Evolutionary conservation across 1,284 basidiomycete species (phyloP).

Genomic region (Ganoderma sinense): DNA sequence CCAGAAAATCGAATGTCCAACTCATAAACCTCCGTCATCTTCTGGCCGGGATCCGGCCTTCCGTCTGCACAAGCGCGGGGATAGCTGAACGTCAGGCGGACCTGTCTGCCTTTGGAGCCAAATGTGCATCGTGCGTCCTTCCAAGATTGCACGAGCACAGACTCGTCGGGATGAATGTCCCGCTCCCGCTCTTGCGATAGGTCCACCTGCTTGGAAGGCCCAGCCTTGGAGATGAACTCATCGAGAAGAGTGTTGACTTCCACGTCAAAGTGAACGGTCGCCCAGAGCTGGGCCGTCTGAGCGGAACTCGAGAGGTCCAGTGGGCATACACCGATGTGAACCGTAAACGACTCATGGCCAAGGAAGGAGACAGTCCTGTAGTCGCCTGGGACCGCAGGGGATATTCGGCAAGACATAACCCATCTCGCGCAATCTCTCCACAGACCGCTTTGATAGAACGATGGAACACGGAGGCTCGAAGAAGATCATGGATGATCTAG

Average conservation of each 20-base stretch:
- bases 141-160: conserved; percentile 27
- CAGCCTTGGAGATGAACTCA: not conserved
- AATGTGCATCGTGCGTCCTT: conserved; percentile 20
- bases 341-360: conserved; percentile 24
- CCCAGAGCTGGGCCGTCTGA: conserved; percentile 26
- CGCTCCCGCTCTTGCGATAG: not conserved
- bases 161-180: conserved; percentile 22
- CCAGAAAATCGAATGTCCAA: conserved; percentile 25
- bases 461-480: conserved; percentile 29
- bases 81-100: conserved; percentile 26
- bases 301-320: conserved; percentile 16
- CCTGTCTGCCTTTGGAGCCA: conserved; percentile 14
- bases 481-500: conserved; percentile 21
- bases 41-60: not conserved
- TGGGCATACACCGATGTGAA: conserved; percentile 24
- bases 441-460: conserved; percentile 6
- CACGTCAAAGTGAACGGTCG: conserved; percentile 23
- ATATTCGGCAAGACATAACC: conserved; percentile 19
- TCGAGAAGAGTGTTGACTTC: conserved; percentile 16
- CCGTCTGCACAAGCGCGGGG: not conserved
- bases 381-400: conserved; percentile 15
- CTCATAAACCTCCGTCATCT: conserved; percentile 25
- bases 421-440: conserved; percentile 9
- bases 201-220: not conserved
- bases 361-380: conserved; percentile 23